These are phyloP conservation scores for Zychaea mexicana DNA, from an alignment of 371 early-diverging fungal genomes.

Conservation along the genomic window DNA sequence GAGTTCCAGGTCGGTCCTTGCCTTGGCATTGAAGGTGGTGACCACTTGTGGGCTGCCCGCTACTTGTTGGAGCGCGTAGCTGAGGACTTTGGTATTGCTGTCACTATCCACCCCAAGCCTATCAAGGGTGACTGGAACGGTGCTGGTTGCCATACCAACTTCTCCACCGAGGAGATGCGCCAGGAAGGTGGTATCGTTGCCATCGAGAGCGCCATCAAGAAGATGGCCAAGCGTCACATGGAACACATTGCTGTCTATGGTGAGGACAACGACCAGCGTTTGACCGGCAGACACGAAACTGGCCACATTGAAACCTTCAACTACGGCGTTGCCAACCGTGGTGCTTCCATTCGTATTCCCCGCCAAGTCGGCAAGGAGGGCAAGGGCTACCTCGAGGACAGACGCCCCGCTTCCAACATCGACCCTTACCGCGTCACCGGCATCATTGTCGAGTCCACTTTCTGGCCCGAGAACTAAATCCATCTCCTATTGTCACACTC, in stretches of 20 bases:
- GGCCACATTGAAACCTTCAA: constrained; percentile 54
- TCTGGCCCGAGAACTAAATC: constrained; percentile 21
- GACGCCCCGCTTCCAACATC: constrained; percentile 41
- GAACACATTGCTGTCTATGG: constrained; percentile 62
- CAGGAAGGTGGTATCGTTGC: constrained; percentile 48
- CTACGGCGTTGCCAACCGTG: constrained; percentile 56
- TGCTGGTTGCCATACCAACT: constrained; percentile 30
- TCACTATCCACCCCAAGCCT: constrained; percentile 57
- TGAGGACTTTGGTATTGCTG: constrained; percentile 58
- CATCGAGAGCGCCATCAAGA: constrained; percentile 56
- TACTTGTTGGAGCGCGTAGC: constrained; percentile 55
- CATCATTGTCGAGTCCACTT: constrained; percentile 47
- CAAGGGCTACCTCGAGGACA: constrained; percentile 55
- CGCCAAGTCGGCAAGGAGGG: constrained; percentile 52
- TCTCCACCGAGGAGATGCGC: constrained; percentile 53
- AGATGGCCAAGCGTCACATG: constrained; percentile 39
- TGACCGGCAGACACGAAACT: constrained; percentile 57
- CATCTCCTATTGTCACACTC: background rate
- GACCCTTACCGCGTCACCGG: constrained; percentile 46
- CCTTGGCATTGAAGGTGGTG: constrained; percentile 50
- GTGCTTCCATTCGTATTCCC: constrained; percentile 58
- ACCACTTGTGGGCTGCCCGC: constrained; percentile 53
- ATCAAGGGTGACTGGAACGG: constrained; percentile 58
- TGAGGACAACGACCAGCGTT: constrained; percentile 55
- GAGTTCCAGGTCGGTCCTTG: constrained; percentile 61